These are phyloP conservation scores for Buxus sempervirens DNA, from an alignment of 164 flowering plant genomes.

Conservation along the genomic window DNA sequence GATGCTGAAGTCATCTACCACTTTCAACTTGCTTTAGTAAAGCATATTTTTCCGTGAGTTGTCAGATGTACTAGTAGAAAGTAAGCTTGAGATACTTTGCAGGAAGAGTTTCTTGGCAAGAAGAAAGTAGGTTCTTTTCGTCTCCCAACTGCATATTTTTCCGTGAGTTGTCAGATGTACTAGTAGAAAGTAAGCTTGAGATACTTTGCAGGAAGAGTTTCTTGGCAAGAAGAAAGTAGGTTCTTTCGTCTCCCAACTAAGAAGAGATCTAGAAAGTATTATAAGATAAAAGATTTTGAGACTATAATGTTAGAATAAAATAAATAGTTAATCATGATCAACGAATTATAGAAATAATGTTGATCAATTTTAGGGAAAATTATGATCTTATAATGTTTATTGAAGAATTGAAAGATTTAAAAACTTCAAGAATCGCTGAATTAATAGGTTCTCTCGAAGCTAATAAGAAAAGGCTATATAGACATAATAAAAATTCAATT, in stretches of 20 bases:
- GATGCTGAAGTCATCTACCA: not conserved
- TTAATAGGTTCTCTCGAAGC: not conserved
- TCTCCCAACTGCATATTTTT: not conserved
- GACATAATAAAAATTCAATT: not conserved
- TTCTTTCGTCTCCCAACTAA: not conserved
- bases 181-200: not conserved
- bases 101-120: not conserved
- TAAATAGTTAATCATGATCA: not conserved
- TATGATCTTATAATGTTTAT: not conserved
- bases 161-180: not conserved
- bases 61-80: not conserved
- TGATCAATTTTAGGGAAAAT: not conserved
- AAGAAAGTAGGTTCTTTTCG: not conserved
- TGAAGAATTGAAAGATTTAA: not conserved
- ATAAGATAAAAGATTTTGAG: no score
- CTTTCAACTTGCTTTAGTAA: not conserved
- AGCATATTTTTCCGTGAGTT: not conserved
- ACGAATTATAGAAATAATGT: not conserved
- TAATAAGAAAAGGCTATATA: not conserved
- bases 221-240: not conserved
- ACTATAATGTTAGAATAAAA: not conserved
- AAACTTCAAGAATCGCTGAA: not conserved
- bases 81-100: not conserved
- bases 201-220: not conserved
- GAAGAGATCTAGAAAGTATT: not conserved